Conservation (phyloP, 768 basidiomycete genomes). For the Leccinum pellstonianum region DNA sequence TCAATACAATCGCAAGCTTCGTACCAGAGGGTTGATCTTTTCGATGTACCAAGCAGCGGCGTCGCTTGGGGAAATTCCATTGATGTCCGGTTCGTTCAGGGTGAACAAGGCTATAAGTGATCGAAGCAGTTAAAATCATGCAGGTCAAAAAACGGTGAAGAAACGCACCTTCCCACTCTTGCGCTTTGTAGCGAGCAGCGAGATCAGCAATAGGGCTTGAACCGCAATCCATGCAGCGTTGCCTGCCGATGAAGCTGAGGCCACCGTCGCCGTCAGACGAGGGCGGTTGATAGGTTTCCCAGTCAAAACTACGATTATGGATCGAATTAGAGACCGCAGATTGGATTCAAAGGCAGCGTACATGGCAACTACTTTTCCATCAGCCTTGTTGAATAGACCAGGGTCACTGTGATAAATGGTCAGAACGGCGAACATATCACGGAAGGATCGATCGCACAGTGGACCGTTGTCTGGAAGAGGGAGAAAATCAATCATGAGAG, state of each 20-base stretch:
- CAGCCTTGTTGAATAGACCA: constrained; percentile 32
- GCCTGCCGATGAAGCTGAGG: constrained; percentile 40
- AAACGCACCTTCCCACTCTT: constrained; percentile 33
- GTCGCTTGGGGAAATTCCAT: constrained; percentile 26
- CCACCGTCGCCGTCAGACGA: constrained; percentile 38
- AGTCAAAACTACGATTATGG: constrained; percentile 32
- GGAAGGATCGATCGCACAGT: constrained; percentile 25
- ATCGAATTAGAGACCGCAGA: background rate
- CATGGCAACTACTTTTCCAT: constrained; percentile 36
- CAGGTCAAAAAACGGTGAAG: background rate
- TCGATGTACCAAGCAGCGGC: constrained; percentile 38
- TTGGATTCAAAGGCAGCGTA: constrained; percentile 8
- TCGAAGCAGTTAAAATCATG: background rate
- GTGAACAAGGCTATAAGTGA: constrained; percentile 31
- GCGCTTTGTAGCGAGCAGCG: constrained; percentile 29
- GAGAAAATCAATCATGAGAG: background rate
- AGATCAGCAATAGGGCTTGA: constrained; percentile 38
- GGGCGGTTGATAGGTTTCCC: constrained; percentile 35
- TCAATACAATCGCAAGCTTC: background rate
- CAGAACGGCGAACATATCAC: background rate
- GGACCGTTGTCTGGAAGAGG: constrained; percentile 24
- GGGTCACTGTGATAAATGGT: constrained; percentile 23
- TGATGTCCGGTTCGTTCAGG: constrained; percentile 39
- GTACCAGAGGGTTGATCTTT: constrained; percentile 37
- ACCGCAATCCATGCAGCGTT: constrained; percentile 36